Base-by-base conservation (phyloP, 2,329 filamentous ascomycete genomes). In the Exophiala dermatitidis region DNA sequence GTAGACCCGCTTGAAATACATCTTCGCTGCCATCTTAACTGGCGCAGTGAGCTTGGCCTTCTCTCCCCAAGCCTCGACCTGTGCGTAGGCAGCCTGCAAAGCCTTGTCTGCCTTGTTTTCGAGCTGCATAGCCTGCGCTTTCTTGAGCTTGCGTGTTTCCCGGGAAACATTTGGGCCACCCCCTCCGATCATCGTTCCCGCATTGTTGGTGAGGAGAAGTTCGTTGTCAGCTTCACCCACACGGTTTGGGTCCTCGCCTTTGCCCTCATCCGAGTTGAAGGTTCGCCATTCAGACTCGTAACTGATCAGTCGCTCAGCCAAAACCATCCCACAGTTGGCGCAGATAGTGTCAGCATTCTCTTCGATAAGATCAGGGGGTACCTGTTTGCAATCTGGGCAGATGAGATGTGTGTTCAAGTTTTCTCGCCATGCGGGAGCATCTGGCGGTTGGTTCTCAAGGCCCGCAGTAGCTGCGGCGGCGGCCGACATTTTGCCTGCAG, bases 261-360 rank as follows among this genome's bases (percentile, higher is more conserved):
- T 89, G 70, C 95, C 89, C 68, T 98, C 94, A 67, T 98, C 93
- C 68, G 97, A 97, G 67, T 90, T 90, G 73, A 98, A 98, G 0
- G 93, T 98, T 68, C 93, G 88, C 93, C 93, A 98, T 74, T 98
- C 93, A 45, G 90, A 95, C 58, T 94, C 86, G 57, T 88, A 94
- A 68, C 98, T 94, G 66, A 98, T 90, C 68, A 93, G 90, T 61
- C 89, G 86, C 66, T 91, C 87, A 56, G 87, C 86, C 31, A 98
- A 80, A 4, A 98, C 93, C 33, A 96, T 78, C 36, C 93, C 93
- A 66, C 93, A 98, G 57, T 86, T 89, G 54, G 81, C 86, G 68
- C 93, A 98, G 51, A 98, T 89, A 68, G 94, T 88, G 70, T 98
- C 93, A 60, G 84, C 87, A 4, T 90, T 90, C 68, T 97, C 93